A percentile compares a stretch with the other conserved stretches of the same genome.
Conservation (phyloP, 1,139 yeast genomes). For the Wickerhamomyces sp. region DNA sequence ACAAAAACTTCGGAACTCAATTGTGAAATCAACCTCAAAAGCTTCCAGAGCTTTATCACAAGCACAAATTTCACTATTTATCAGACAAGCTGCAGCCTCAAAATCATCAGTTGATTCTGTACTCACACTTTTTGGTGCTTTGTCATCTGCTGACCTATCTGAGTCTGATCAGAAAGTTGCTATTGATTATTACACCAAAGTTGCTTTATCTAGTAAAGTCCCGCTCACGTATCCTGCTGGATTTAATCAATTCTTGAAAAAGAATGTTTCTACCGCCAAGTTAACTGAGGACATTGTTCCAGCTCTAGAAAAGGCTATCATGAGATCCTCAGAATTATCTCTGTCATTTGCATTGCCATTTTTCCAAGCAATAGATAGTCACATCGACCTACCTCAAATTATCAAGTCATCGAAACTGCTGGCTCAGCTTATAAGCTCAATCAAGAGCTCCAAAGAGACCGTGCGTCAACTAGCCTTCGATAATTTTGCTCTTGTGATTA, state of each 20-base stretch:
- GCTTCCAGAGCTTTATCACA: slow-evolving; percentile 8
- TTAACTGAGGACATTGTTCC: slow-evolving; percentile 48
- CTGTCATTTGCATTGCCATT: slow-evolving; percentile 47
- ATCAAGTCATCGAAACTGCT: slow-evolving; percentile 49
- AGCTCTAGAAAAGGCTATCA: slow-evolving; percentile 65
- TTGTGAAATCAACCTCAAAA: slow-evolving; percentile 9
- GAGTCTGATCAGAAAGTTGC: slow-evolving; percentile 20
- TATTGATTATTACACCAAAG: slow-evolving; percentile 35
- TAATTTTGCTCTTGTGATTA: slow-evolving; percentile 31
- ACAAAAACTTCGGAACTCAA: slow-evolving; percentile 39
- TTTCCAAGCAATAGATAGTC: slow-evolving; percentile 33
- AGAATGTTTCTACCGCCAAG: slow-evolving; percentile 39
- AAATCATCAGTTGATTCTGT: slow-evolving; percentile 28
- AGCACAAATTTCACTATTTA: slow-evolving; percentile 10
- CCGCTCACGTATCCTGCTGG: slow-evolving; percentile 29
- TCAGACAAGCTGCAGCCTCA: slow-evolving; percentile 11
- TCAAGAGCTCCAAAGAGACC: slow-evolving; percentile 67
- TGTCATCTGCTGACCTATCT: slow-evolving; percentile 28
- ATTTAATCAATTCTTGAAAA: slow-evolving; percentile 34
- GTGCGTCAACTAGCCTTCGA: slow-evolving; percentile 53
- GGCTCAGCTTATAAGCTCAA: slow-evolving; percentile 54
- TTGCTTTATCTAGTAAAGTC: slow-evolving; percentile 40
- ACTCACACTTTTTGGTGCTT: slow-evolving; percentile 35
- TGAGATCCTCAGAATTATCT: slow-evolving; percentile 78
- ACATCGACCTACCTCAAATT: slow-evolving; percentile 34